phyloP scores from a whole-genome alignment of 2,329 filamentous ascomycete species.

The Epichloe hybrida region DNA sequence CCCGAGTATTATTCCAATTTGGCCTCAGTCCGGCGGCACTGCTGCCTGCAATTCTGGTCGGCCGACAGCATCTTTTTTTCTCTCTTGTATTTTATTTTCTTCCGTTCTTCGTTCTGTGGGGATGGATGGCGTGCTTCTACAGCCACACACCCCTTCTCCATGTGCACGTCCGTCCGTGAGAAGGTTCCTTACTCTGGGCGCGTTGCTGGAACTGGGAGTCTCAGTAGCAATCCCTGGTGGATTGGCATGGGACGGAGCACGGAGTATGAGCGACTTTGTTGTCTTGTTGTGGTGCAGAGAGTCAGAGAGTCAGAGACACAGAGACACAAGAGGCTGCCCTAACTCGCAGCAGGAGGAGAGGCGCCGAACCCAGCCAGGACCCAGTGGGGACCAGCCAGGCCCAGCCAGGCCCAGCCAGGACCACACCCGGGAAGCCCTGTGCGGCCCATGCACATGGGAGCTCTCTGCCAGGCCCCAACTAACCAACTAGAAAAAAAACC shows the following conservation, averaged over 20 bases:
- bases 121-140: background rate
- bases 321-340: too few species aligned
- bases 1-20: background rate
- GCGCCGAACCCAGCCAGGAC: background rate
- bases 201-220: background rate
- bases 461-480: too few species aligned
- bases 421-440: background rate
- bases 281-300: background rate
- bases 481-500: too few species aligned
- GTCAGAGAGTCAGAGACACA: background rate
- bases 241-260: too few species aligned
- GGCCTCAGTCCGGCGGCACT: background rate
- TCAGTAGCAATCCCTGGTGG: background rate
- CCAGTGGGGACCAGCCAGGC: too few species aligned
- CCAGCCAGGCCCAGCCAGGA: background rate
- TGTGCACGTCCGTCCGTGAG: background rate
- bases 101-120: too few species aligned
- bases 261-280: slow-evolving; percentile 3
- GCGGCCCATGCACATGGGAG: background rate
- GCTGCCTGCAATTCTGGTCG: background rate
- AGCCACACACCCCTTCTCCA: background rate
- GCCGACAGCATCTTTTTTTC: background rate
- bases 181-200: background rate
- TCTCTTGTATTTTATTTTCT: too few species aligned
- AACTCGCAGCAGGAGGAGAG: background rate